Evolutionary conservation across 2,329 filamentous ascomycete species (phyloP).

Genomic region (Aureobasidium sp.): DNA sequence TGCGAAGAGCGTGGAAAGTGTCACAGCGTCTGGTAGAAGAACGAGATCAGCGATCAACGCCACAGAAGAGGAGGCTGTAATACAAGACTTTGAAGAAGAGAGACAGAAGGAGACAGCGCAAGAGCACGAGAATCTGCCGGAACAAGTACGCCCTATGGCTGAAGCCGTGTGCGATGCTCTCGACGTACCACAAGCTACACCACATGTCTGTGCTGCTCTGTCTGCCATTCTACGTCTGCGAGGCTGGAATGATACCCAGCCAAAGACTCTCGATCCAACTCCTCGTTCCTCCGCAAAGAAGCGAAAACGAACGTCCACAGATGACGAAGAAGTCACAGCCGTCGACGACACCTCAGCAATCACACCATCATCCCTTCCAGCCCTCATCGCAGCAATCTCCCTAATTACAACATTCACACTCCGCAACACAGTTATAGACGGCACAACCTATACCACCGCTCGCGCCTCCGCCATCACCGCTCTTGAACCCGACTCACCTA

Average conservation of each 20-base stretch:
- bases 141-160: constrained; percentile 31
- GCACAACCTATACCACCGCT: neutral
- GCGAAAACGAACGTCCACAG: constrained; percentile 7
- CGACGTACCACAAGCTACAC: constrained; percentile 17
- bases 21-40: neutral
- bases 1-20: neutral
- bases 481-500: neutral
- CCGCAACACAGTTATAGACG: neutral
- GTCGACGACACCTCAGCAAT: constrained; percentile 16
- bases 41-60: neutral
- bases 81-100: neutral
- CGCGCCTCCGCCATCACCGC: neutral
- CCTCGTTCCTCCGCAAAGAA: neutral
- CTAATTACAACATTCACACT: constrained; percentile 9
- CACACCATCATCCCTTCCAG: constrained; percentile 2
- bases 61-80: neutral
- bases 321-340: neutral
- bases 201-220: constrained; percentile 21
- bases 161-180: constrained; percentile 44
- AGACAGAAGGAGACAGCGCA: neutral
- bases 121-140: constrained; percentile 1
- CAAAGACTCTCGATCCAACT: neutral
- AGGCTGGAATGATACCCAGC: neutral
- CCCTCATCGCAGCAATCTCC: constrained; percentile 4
- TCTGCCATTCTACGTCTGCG: constrained; percentile 17